Conservation (phyloP, 2,329 filamentous ascomycete genomes). For the Trematosphaeria pertusa region DNA sequence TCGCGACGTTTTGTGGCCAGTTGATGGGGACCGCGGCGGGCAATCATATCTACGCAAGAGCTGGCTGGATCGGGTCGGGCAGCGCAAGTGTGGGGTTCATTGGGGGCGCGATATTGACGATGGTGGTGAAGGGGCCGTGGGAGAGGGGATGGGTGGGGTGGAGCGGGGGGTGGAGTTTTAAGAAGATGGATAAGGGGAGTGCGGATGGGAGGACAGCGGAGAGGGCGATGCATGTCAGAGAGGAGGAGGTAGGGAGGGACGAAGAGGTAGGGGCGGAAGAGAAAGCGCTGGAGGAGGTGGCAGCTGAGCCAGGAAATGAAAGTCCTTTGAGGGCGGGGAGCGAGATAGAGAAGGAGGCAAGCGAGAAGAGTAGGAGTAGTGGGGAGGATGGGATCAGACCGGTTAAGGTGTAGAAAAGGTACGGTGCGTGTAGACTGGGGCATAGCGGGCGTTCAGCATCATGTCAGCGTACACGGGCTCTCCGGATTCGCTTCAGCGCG, state of each 20-base stretch:
- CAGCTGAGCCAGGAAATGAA: slow-evolving; percentile 39
- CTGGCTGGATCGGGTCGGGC: slow-evolving; percentile 64
- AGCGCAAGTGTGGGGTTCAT: slow-evolving; percentile 64
- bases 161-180: slow-evolving; percentile 63
- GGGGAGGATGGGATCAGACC: slow-evolving; percentile 19
- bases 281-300: slow-evolving; percentile 30
- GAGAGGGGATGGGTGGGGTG: slow-evolving; percentile 67
- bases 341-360: slow-evolving; percentile 5
- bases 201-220: slow-evolving; percentile 49
- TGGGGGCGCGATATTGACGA: slow-evolving; percentile 56
- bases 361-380: slow-evolving; percentile 17
- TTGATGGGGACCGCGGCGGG: slow-evolving; percentile 67
- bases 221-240: slow-evolving; percentile 13
- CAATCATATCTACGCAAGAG: slow-evolving; percentile 61
- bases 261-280: slow-evolving; percentile 30
- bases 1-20: slow-evolving; percentile 76
- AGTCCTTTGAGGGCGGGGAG: slow-evolving; percentile 18
- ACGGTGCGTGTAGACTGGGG: neutral
- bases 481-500: no score
- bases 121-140: slow-evolving; percentile 60
- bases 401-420: slow-evolving; percentile 12
- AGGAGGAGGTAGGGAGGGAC: slow-evolving; percentile 15
- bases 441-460: no score
- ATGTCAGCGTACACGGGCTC: no score
- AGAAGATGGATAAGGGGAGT: slow-evolving; percentile 49